Conservation (phyloP, 208 protist genomes). For the Naegleria fowleri region DNA sequence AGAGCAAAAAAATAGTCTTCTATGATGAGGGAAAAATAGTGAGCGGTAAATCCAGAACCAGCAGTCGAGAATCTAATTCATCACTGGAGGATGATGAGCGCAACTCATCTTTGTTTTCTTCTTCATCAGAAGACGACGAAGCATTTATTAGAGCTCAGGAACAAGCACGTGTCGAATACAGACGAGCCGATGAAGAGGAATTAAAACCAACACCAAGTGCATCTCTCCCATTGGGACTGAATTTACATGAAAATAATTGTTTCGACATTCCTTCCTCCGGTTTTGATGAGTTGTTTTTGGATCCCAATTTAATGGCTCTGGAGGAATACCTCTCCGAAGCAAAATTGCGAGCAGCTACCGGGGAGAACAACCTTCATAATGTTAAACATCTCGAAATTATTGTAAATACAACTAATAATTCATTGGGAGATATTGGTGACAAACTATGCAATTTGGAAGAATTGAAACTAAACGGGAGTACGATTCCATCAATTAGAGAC, state of each 20-base stretch:
- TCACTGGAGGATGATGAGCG: no score
- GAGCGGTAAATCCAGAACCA: no score
- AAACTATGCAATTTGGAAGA: neutral
- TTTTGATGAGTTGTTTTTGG: no score
- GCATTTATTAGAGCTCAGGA: neutral
- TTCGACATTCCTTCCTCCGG: neutral
- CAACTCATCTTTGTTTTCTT: no score
- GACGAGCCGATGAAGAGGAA: neutral
- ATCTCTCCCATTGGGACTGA: neutral
- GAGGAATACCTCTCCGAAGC: neutral
- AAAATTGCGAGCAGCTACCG: neutral
- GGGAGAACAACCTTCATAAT: neutral
- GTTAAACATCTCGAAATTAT: slow-evolving; percentile 12
- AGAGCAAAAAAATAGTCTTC: no score
- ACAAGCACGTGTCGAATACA: neutral
- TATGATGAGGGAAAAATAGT: no score
- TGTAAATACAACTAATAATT: slow-evolving; percentile 23
- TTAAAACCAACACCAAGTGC: neutral
- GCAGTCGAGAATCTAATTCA: no score
- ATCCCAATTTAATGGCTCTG: neutral
- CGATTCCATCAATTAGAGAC: slow-evolving; percentile 22
- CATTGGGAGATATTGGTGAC: neutral
- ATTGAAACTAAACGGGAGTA: neutral
- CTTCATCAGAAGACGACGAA: neutral
- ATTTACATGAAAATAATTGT: neutral